These are phyloP conservation scores for Hsuehochloa calcarea DNA, from an alignment of 176 grass and related monocot genomes.

Conservation along the genomic window DNA sequence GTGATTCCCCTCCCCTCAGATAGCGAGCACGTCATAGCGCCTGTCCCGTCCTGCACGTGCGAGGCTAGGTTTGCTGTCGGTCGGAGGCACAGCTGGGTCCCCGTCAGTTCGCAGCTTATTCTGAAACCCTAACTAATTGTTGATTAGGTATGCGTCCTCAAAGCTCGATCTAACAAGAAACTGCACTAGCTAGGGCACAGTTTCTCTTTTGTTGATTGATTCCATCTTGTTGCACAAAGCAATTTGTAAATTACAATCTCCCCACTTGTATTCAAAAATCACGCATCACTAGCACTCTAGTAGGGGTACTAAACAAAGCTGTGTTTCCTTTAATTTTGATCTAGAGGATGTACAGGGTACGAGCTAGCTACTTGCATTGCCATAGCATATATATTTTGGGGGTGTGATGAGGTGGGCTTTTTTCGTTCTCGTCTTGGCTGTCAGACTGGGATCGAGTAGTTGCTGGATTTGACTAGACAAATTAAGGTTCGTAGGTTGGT, in stretches of 20 bases:
- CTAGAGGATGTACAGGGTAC: background rate
- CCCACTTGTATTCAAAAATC: background rate
- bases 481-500: background rate
- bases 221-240: background rate
- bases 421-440: background rate
- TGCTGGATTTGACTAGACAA: constrained; percentile 15
- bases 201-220: background rate
- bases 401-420: background rate
- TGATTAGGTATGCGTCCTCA: background rate
- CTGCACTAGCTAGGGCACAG: background rate
- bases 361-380: background rate
- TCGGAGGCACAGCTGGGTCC: background rate
- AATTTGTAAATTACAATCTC: background rate
- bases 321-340: background rate
- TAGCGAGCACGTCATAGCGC: background rate
- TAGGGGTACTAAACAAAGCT: background rate
- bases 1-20: background rate
- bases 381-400: background rate
- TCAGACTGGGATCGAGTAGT: background rate
- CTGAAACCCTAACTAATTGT: background rate
- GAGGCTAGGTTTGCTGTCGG: background rate
- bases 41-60: constrained; percentile 27
- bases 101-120: background rate
- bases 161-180: background rate
- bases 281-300: background rate